Evolutionary conservation across 768 basidiomycete genomes (phyloP).

Genomic region (Galerina marginata): DNA sequence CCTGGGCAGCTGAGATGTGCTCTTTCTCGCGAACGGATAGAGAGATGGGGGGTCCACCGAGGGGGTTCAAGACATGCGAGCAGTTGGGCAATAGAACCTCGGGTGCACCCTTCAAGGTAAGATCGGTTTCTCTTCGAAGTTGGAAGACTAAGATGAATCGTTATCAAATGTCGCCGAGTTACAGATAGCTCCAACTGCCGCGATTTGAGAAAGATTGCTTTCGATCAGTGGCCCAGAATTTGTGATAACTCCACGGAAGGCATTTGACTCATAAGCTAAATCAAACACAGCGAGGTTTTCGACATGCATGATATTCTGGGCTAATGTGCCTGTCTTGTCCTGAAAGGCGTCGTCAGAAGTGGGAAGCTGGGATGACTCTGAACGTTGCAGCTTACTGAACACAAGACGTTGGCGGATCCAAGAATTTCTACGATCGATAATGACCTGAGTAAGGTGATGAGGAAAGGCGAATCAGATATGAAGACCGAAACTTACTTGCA

Average conservation of each 20-base stretch:
- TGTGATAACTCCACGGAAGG: slow-evolving; percentile 21
- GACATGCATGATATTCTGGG: slow-evolving; percentile 64
- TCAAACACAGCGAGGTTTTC: slow-evolving; percentile 48
- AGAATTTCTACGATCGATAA: slow-evolving; percentile 72
- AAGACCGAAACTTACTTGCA: slow-evolving; percentile 33
- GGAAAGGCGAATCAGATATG: not conserved
- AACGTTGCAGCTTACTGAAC: slow-evolving; percentile 30
- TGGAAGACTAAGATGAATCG: slow-evolving; percentile 22
- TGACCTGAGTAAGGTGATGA: slow-evolving; percentile 37
- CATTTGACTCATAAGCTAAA: slow-evolving; percentile 33
- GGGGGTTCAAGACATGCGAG: slow-evolving; percentile 40
- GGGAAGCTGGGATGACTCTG: no score
- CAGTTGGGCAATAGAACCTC: slow-evolving; percentile 53
- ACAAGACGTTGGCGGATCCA: slow-evolving; percentile 60
- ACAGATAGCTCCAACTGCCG: slow-evolving; percentile 53
- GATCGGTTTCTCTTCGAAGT: slow-evolving; percentile 30
- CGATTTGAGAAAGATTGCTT: slow-evolving; percentile 33
- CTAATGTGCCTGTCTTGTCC: slow-evolving; percentile 70
- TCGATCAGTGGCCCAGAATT: slow-evolving; percentile 12
- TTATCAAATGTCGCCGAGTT: slow-evolving; percentile 53
- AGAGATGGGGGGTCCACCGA: slow-evolving; percentile 37
- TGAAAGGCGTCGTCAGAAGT: slow-evolving; percentile 2
- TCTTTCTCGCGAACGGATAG: slow-evolving; percentile 35
- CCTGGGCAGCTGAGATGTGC: slow-evolving; percentile 42
- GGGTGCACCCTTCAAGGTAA: slow-evolving; percentile 45